Evolutionary conservation across 2,329 filamentous ascomycete genomes (phyloP), one percentile per base, ranked within the genome.

Genomic region (Capronia epimyces): DNA sequence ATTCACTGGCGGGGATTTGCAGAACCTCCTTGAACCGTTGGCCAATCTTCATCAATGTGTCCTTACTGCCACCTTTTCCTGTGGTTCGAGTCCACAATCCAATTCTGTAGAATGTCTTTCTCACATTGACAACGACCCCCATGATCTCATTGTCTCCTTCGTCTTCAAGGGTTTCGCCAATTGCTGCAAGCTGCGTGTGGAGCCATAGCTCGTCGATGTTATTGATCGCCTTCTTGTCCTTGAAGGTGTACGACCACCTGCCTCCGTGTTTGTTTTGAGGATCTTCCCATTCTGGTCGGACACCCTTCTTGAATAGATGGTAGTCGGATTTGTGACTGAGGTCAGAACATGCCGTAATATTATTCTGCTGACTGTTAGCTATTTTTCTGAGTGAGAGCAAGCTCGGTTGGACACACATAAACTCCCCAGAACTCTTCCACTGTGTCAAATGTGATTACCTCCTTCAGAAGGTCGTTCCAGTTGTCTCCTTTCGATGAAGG

Each of bases 381-480:
- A 13, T 5, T 25, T 44, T n/a, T 39, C 21, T n/a, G 13, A 25
- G 24, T 29, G 18, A 42, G 2, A n/a, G 32, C 21, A 13, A 21
- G 1, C n/a, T n/a, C 5, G 12, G 15, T 34, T 50, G n/a, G 32
- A 77, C 90, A 69, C 80, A 98, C 94, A 73, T 97, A 97, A 68
- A 98, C 88, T 53, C 93, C 93, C 93, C 93, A 98, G 74, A 98
- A 98, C 71, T 98, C 94, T 75, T 98, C 93, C 21, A 98, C 93
- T 2, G 90, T 95, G 75, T 95, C 89, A 66, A 98, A 97, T 50
- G 89, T 96, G 66, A 98, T 96, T 63, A 98, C 91, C 71, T 98
- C 89, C 76, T 98, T 98, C 58, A 98, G 76, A 57, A 97, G 77
- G 69, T 98, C 93, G 62, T 94, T 94, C 93, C 94, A 98, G 79